phyloP scores from a whole-genome alignment of 2,329 filamentous ascomycete genomes.

The Pseudomassariella vexata region DNA sequence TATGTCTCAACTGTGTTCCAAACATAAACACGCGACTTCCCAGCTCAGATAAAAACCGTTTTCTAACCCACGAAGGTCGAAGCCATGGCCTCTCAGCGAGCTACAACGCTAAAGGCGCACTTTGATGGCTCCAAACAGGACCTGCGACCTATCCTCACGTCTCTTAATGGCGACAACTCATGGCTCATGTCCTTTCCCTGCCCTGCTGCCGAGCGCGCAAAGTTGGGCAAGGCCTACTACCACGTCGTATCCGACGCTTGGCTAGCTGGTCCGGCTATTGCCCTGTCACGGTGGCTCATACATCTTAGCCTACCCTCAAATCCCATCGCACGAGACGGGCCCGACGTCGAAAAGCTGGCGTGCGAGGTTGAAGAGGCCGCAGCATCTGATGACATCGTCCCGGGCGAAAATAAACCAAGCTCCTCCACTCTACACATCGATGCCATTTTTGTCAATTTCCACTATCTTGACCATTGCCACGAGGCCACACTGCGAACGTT shows the following conservation, averaged over 20 bases:
- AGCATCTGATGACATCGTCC: background rate
- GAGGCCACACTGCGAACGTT: slow-evolving; percentile 9
- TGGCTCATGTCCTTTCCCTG: slow-evolving; percentile 28
- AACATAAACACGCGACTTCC: no score
- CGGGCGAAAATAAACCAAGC: background rate
- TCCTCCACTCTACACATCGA: slow-evolving; percentile 6
- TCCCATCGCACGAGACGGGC: slow-evolving; percentile 6
- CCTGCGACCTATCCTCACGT: slow-evolving; percentile 21
- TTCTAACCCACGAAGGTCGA: no score
- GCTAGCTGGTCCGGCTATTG: slow-evolving; percentile 16
- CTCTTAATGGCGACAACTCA: slow-evolving; percentile 27
- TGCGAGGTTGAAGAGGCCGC: slow-evolving; percentile 11
- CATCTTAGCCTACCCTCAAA: slow-evolving; percentile 1
- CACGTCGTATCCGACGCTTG: slow-evolving; percentile 28
- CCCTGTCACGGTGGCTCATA: slow-evolving; percentile 8
- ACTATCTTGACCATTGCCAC: slow-evolving; percentile 9
- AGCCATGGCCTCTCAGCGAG: background rate
- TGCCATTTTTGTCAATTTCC: slow-evolving; percentile 9
- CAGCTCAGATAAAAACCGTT: no score
- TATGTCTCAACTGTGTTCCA: no score
- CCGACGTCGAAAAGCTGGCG: slow-evolving; percentile 9
- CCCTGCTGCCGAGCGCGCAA: slow-evolving; percentile 14
- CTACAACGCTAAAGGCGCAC: background rate
- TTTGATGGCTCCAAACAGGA: background rate
- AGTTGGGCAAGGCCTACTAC: slow-evolving; percentile 18